Evolutionary conservation across 805 yeast species (phyloP).

Genomic region (Cyberlindnera maritima): DNA sequence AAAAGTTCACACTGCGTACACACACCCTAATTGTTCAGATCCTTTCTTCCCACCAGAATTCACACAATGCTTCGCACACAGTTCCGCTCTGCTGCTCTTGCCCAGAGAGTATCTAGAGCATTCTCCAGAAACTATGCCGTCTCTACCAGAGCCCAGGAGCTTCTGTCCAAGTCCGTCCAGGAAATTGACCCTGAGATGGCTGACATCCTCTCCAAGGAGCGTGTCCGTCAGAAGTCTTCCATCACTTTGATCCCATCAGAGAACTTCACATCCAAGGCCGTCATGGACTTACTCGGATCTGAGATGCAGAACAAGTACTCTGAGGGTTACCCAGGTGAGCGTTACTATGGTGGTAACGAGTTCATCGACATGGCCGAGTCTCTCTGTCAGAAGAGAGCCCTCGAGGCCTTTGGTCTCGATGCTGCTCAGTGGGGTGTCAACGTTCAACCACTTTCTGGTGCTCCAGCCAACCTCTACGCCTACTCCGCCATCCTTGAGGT

Average conservation of each 20-base stretch:
- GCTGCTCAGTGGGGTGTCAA: constrained; percentile 95
- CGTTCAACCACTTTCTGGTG: constrained; percentile 94
- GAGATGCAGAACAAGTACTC: constrained; percentile 99
- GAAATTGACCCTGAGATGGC: constrained; percentile 82
- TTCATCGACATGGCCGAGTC: constrained; percentile 91
- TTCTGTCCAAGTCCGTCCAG: constrained; percentile 20
- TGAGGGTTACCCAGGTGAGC: constrained; percentile 98
- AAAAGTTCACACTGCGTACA: neutral
- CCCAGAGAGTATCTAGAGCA: constrained; percentile 14
- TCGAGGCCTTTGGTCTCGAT: constrained; percentile 79
- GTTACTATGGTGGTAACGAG: constrained; percentile 99
- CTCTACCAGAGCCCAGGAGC: constrained; percentile 20
- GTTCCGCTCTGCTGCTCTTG: constrained; percentile 15
- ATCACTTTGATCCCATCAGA: constrained; percentile 94
- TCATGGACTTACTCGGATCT: constrained; percentile 93
- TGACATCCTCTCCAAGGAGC: constrained; percentile 72
- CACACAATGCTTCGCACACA: constrained; percentile 20
- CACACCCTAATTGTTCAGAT: neutral
- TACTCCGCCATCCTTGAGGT: constrained; percentile 94
- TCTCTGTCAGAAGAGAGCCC: constrained; percentile 91
- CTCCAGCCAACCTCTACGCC: constrained; percentile 97
- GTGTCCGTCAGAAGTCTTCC: constrained; percentile 88
- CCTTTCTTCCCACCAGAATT: neutral
- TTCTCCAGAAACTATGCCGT: constrained; percentile 19
- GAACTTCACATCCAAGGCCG: constrained; percentile 94